A percentile compares a stretch with the other conserved stretches of the same genome.
Evolutionary conservation across 2,329 filamentous ascomycete species (phyloP).

Genomic region (Penicillium sp.): DNA sequence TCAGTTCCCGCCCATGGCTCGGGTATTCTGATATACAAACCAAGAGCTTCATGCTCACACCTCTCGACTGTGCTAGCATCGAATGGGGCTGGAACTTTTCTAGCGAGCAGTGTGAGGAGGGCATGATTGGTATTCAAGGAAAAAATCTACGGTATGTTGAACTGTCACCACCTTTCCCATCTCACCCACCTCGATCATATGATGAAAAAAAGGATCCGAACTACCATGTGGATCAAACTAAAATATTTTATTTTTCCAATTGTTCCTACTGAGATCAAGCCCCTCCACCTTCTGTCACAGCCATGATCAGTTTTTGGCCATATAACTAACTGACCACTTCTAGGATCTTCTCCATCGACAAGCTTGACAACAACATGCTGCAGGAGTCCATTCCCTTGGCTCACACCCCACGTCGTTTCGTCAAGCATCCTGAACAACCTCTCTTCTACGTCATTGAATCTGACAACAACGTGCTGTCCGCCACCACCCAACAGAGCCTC

Average conservation of each 20-base stretch:
- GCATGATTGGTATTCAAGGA: slow-evolving; percentile 90
- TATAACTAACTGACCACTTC: slow-evolving; percentile 19
- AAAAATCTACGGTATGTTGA: slow-evolving; percentile 76
- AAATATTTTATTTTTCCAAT: slow-evolving; percentile 65
- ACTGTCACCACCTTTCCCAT: neutral
- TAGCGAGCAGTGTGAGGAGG: slow-evolving; percentile 89
- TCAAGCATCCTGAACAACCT: slow-evolving; percentile 82
- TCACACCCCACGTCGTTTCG: slow-evolving; percentile 86
- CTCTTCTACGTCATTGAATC: slow-evolving; percentile 94
- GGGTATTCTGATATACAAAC: slow-evolving; percentile 88
- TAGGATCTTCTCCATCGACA: slow-evolving; percentile 88
- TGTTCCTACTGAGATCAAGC: slow-evolving; percentile 86
- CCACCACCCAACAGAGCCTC: slow-evolving; percentile 73
- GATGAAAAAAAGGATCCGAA: slow-evolving; percentile 46
- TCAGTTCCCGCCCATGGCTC: slow-evolving; percentile 94
- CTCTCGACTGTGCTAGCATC: slow-evolving; percentile 81
- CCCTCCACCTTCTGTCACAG: neutral
- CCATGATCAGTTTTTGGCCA: neutral
- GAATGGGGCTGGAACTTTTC: slow-evolving; percentile 97
- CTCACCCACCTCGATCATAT: slow-evolving; percentile 41
- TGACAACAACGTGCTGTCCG: slow-evolving; percentile 87
- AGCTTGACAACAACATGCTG: slow-evolving; percentile 79
- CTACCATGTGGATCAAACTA: slow-evolving; percentile 48
- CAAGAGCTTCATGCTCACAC: slow-evolving; percentile 87
- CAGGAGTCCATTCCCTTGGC: slow-evolving; percentile 83